Evolutionary conservation across 2,329 filamentous ascomycete species (phyloP), one percentile per base, ranked within the genome.

Genomic region (Fusarium sp.): DNA sequence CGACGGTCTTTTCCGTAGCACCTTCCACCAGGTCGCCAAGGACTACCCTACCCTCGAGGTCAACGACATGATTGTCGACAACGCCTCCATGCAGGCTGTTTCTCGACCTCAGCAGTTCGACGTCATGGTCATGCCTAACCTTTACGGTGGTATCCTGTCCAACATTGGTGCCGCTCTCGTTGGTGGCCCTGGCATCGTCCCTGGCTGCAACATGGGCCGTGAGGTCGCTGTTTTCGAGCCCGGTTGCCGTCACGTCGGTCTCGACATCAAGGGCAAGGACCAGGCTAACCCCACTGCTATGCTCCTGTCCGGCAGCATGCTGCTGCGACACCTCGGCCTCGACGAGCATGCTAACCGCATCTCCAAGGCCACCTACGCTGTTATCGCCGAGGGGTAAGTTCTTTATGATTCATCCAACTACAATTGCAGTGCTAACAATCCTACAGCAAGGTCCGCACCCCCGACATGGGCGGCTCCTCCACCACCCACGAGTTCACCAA

Each of bases 1-100:
- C 83, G 96, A 99, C 79, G 96, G 96, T 85, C 93, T 99, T 65
- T 99, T 99, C 94, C 93, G 96, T 84, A 95, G 92, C 87, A 98
- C 96, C 78, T 97, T 98, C 90, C 94, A 97, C 88, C 89, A 91
- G 80, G 91, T 96, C 77, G 93, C 95, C 76, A 93, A 97, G 88
- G 94, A 97, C 84, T 99, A 96, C 88, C 95, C 96, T 68, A 97
- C 94, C 72, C 89, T 99, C 78, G 93, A 98, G 88, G 92, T 92
- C 82, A 97, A 97, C 88, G 96, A 99, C 87, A 98, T 99, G 95
- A 99, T 99, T 84, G 96, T 99, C 85, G 96, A 99, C 88, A 99
- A 99, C 86, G 96, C 96, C 81, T 97, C 94, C 81, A 99, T 99
- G 96, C 96, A 99, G 89, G 97, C 95, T 82, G 96, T 99, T 78